phyloP scores from a whole-genome alignment of 164 flowering plant genomes.

The Vitis labrusca region DNA sequence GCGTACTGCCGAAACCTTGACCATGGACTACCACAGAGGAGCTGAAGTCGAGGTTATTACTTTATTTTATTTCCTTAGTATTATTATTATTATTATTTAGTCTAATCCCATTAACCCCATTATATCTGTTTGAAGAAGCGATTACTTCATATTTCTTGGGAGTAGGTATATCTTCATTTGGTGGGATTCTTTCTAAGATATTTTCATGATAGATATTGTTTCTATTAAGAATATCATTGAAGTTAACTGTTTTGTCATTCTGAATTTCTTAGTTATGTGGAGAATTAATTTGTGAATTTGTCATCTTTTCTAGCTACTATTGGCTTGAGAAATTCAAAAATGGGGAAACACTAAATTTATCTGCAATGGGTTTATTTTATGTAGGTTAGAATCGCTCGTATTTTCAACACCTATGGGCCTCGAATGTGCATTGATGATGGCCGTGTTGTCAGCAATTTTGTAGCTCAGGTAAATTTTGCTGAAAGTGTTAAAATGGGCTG shows the following conservation, averaged over 20 bases:
- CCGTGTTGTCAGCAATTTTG: conserved; percentile 95
- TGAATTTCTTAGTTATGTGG: too few relatives aligned
- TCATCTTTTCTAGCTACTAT: too few relatives aligned
- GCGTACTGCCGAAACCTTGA: conserved; percentile 81
- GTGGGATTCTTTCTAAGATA: too few relatives aligned
- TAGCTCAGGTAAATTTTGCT: conserved; percentile 68
- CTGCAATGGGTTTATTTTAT: background rate
- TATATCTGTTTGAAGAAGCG: background rate
- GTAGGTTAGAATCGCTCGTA: conserved; percentile 96
- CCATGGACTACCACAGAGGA: conserved; percentile 88
- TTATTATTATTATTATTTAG: background rate
- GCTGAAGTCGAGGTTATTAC: conserved; percentile 75
- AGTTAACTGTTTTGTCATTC: too few relatives aligned
- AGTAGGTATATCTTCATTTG: background rate
- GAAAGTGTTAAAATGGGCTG: too few relatives aligned
- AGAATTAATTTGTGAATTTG: too few relatives aligned
- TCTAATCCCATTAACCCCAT: background rate
- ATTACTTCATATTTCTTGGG: background rate
- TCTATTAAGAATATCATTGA: background rate
- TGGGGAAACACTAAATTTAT: too few relatives aligned
- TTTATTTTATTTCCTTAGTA: background rate
- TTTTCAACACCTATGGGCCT: conserved; percentile 95
- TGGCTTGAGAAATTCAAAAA: too few relatives aligned
- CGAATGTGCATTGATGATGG: conserved; percentile 98
- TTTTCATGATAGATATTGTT: background rate